Percentiles rank a stretch among this genome's conserved stretches.
Conservation (phyloP, 2,329 filamentous ascomycete genomes). For the Aaosphaeria pasadenensis region DNA sequence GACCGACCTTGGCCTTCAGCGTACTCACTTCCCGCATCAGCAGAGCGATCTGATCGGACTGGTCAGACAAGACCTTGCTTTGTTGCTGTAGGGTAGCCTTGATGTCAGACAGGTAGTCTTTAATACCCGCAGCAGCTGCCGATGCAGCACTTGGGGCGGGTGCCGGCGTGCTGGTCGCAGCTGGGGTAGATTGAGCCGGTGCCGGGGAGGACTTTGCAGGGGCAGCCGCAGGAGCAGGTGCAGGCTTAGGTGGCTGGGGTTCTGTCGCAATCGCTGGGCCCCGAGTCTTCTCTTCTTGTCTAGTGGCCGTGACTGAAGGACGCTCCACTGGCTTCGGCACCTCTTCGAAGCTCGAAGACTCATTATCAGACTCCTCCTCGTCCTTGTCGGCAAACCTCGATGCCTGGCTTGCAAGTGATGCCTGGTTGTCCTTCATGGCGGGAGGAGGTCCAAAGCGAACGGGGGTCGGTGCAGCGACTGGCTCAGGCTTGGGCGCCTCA, state of each 20-base stretch:
- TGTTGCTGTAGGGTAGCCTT: slow-evolving; percentile 67
- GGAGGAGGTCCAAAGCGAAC: slow-evolving; percentile 56
- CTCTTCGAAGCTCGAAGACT: slow-evolving; percentile 83
- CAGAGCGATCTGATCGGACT: slow-evolving; percentile 70
- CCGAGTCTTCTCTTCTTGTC: slow-evolving; percentile 40
- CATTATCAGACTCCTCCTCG: slow-evolving; percentile 59
- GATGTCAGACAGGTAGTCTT: slow-evolving; percentile 70
- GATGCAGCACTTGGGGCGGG: slow-evolving; percentile 39
- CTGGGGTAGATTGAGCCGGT: slow-evolving; percentile 14
- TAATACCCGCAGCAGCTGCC: slow-evolving; percentile 53
- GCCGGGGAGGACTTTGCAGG: slow-evolving; percentile 36
- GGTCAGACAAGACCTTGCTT: slow-evolving; percentile 66
- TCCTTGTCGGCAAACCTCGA: slow-evolving; percentile 80
- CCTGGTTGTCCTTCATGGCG: slow-evolving; percentile 79
- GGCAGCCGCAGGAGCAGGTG: slow-evolving; percentile 36
- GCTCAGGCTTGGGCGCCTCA: slow-evolving; percentile 51
- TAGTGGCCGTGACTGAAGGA: slow-evolving; percentile 33
- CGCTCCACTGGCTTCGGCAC: slow-evolving; percentile 72
- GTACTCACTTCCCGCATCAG: slow-evolving; percentile 61
- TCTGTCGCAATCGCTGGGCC: slow-evolving; percentile 30
- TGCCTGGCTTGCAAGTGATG: slow-evolving; percentile 80
- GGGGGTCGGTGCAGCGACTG: slow-evolving; percentile 51
- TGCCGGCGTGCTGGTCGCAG: slow-evolving; percentile 27
- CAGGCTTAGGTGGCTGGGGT: slow-evolving; percentile 39
- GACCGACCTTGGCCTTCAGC: slow-evolving; percentile 73